Evolutionary conservation across 805 yeast genomes (phyloP), one percentile per base, ranked within the genome.

Genomic region (Ogataea angusta): DNA sequence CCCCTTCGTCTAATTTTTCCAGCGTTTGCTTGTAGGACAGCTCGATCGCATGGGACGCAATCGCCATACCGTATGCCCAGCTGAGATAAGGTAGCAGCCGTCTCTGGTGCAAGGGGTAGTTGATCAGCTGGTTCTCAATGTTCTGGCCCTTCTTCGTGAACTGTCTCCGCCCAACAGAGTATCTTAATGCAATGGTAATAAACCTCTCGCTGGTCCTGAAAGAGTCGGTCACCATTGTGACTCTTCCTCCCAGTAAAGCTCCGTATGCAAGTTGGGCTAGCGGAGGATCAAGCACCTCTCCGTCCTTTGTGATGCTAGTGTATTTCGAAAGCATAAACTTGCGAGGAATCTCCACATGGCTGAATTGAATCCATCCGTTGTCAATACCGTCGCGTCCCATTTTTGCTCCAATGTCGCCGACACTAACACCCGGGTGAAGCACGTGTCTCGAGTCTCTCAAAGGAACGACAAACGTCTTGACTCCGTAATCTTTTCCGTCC

Each of bases 361-460:
- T 72, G 67, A 85, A 90, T 66, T 89, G 96, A 56, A 90, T 86
- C 96, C 96, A 90, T 39, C 97, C 97, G 63, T 90, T 90, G 59
- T 90, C 97, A 51, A 90, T 85, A 43, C 95, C 96, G 57, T 89
- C 93, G 57, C 96, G 75, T 39, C 97, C 97, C 95, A 90, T 88
- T 67, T 90, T 90, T 49, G 85, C 79, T 42, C 97, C 97, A 59
- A 90, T 87, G 60, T 90, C 97, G 47, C 97, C 97, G 49, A 88
- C 72, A 23, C 85, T 65, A 42, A 90, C 68, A 41, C 97, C 97
- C 3, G 95, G 88, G 50, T 75, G 65, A 45, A 90, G 64, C 45
- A 82, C 72, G 67, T 85, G 91, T 45, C 77, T 69, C 6, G 76
- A 59, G 62, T 88, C 93, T 63, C 97, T 74, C 50, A 90, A 69